Conservation (phyloP, 352 stramenopile genomes). For the Pythium insidiosum region DNA sequence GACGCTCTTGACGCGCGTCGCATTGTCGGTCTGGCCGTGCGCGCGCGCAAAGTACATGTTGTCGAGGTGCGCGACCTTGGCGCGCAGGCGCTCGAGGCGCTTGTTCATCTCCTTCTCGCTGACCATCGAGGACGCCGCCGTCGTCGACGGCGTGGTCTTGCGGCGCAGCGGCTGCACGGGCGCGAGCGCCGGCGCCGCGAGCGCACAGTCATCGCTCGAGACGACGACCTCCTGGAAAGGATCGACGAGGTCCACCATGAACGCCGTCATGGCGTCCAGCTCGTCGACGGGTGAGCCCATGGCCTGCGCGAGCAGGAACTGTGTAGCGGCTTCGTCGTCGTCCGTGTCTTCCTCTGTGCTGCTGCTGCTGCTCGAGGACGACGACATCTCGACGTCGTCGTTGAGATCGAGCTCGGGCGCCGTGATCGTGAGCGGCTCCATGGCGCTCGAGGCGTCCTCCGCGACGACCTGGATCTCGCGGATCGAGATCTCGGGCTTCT, state of each 20-base stretch:
- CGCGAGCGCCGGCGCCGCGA: no score
- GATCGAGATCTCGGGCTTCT: conserved; percentile 9
- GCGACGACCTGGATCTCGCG: conserved; percentile 11
- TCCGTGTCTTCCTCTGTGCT: no score
- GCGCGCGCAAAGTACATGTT: conserved; percentile 61
- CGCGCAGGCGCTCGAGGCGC: conserved; percentile 35
- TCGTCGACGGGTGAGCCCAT: conserved; percentile 45
- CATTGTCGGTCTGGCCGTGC: conserved; percentile 21
- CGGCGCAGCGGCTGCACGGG: not conserved
- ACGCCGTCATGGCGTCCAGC: conserved; percentile 51
- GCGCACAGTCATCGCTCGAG: conserved; percentile 13
- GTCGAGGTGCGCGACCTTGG: conserved; percentile 38
- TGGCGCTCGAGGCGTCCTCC: not conserved
- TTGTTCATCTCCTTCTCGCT: conserved; percentile 19
- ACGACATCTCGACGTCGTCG: not conserved
- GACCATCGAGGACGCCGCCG: not conserved
- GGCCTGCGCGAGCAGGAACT: conserved; percentile 50
- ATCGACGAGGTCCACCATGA: conserved; percentile 52
- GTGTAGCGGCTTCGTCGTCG: conserved; percentile 30
- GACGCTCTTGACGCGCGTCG: conserved; percentile 34
- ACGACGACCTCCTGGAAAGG: conserved; percentile 33
- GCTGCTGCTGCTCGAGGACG: no score
- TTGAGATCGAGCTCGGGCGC: conserved; percentile 3
- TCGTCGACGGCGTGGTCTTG: conserved; percentile 1
- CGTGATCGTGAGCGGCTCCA: not conserved